Base-by-base conservation (phyloP, 2,329 filamentous ascomycete genomes). In the Graphiopsis chlorocephala region DNA sequence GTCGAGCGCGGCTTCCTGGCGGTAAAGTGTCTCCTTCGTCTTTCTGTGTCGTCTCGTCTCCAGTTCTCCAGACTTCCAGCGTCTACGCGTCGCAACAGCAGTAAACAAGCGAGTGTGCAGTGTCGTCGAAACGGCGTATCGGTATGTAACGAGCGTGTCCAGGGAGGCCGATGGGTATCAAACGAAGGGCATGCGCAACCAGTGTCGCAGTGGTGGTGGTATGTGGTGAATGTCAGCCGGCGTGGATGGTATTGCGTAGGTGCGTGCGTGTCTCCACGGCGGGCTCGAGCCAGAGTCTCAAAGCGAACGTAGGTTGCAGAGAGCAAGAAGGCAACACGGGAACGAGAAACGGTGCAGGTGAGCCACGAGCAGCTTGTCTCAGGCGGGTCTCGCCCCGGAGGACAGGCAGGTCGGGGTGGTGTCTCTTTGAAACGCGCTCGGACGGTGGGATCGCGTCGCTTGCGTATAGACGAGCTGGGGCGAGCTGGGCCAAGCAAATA, bases 121-220 rank as follows among this genome's bases (percentile, higher is more conserved):
- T 20, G 60, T 62, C 60, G 60, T 62, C 60, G 48, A 55, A 35
- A 62, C 60, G 60, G 48, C 17, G 29, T 23, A 23, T 53, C 4
- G 42, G 53, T 56, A 38, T 50, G 38, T 53, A 48, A 61, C 50
- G 63, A 65, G 31, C 53, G 35, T 64, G 31, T 47, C 38, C 56
- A 25, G 48, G 58, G 45, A 29, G 47, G 50, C 63, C 45, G 62
- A 57, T 25, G 25, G n/a, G 42, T 62, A 63, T 57, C 45, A 61
- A 57, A 57, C 29, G 35, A 57, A 56, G 47, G 64, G 64, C 48
- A 65, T 62, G 60, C 60, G 60, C 60, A 62, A 42, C 60, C 60
- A 62, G 60, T 62, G 60, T 62, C 60, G 60, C 60, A 53, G 60
- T 55, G 25, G 15, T 53, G 58, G 42, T 52, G 58, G n/a, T 52